Evolutionary conservation across 179 eudicot genomes (phyloP).

Genomic region (Silene vulgaris): DNA sequence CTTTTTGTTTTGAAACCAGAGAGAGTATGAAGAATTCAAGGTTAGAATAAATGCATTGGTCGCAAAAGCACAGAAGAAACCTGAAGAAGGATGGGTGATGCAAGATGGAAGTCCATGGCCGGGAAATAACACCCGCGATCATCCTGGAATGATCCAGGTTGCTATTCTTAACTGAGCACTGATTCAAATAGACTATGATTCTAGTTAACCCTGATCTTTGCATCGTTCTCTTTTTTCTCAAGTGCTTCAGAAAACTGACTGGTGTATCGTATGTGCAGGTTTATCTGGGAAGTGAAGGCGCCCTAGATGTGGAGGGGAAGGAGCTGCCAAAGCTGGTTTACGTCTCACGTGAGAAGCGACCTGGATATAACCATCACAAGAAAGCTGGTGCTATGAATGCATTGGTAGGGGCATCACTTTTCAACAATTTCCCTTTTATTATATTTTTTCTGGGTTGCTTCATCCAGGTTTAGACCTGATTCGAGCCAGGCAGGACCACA

Average conservation of each 20-base stretch:
- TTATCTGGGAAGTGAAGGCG: slow-evolving; percentile 77
- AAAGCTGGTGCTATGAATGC: slow-evolving; percentile 95
- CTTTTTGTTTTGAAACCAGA: slow-evolving; percentile 29
- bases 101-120: slow-evolving; percentile 89
- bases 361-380: slow-evolving; percentile 81
- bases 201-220: background rate
- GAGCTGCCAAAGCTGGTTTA: slow-evolving; percentile 73
- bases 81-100: slow-evolving; percentile 89
- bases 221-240: background rate
- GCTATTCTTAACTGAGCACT: slow-evolving; percentile 1
- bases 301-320: slow-evolving; percentile 80
- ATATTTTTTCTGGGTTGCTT: background rate
- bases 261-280: slow-evolving; percentile 34
- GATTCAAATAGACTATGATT: background rate
- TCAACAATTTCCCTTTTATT: background rate
- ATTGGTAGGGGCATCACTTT: slow-evolving; percentile 32
- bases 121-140: slow-evolving; percentile 74
- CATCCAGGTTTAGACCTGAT: no score
- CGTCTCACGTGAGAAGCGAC: slow-evolving; percentile 88
- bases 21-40: slow-evolving; percentile 76
- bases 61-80: slow-evolving; percentile 67
- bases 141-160: slow-evolving; percentile 89
- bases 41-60: slow-evolving; percentile 64
- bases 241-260: background rate
- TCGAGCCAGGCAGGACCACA: no score